Conservation (phyloP, 768 basidiomycete species). For the Baorangia bicolor region DNA sequence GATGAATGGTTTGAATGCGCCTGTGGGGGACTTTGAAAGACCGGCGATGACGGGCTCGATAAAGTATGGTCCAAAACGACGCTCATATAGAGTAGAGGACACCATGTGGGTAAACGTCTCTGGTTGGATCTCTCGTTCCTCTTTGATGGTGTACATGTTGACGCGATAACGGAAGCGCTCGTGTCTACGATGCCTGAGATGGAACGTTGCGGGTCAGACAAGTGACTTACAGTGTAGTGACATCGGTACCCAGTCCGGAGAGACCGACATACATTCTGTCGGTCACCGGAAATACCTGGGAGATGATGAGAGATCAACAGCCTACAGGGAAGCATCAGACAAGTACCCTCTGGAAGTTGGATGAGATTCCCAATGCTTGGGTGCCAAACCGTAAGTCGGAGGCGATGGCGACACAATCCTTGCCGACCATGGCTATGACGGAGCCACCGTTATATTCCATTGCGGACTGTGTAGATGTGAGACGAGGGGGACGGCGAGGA, state of each 20-base stretch:
- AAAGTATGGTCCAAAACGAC: constrained; percentile 95
- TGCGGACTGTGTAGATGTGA: constrained; percentile 58
- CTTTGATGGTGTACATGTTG: constrained; percentile 99
- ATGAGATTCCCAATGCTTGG: constrained; percentile 80
- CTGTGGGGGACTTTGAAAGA: constrained; percentile 68
- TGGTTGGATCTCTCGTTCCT: constrained; percentile 95
- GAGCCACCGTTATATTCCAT: constrained; percentile 97
- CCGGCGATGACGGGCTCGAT: constrained; percentile 97
- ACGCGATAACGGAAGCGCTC: constrained; percentile 92
- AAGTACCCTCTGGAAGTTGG: constrained; percentile 92
- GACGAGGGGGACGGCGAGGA: background rate
- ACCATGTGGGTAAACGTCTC: constrained; percentile 96
- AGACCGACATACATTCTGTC: constrained; percentile 91
- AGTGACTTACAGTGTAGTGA: constrained; percentile 75
- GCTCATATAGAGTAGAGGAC: constrained; percentile 93
- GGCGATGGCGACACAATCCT: constrained; percentile 98
- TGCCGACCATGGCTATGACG: constrained; percentile 98
- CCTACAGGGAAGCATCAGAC: constrained; percentile 12
- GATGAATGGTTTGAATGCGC: constrained; percentile 85
- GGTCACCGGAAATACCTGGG: constrained; percentile 89
- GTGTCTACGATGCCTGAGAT: constrained; percentile 47
- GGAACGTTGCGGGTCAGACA: background rate
- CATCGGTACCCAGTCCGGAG: constrained; percentile 91
- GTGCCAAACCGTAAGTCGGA: constrained; percentile 91
- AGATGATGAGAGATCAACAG: background rate